Evolutionary conservation across 345 rosid genomes (phyloP).

Genomic region (Anacardium occidentale): DNA sequence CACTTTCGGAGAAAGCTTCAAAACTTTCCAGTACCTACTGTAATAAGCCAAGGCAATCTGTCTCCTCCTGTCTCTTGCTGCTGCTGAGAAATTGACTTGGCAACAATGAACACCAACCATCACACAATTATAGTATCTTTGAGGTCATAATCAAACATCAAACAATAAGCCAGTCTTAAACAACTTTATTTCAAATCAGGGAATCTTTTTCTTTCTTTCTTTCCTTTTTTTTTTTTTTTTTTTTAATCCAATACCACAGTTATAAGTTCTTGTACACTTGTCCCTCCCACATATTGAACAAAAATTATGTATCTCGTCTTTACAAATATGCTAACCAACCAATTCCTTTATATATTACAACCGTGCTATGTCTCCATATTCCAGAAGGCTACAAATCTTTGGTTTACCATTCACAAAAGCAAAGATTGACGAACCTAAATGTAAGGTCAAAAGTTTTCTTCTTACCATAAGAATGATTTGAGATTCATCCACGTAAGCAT

Average conservation of each 20-base stretch:
- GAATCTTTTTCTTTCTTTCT: not conserved
- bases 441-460: not conserved
- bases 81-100: slow-evolving; percentile 7
- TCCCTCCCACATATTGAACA: slow-evolving; percentile 28
- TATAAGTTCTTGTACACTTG: slow-evolving; percentile 21
- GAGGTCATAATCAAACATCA: not conserved
- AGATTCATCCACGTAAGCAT: not conserved
- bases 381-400: slow-evolving; percentile 17
- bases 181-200: slow-evolving; percentile 22
- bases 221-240: not conserved
- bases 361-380: slow-evolving; percentile 23
- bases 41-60: not conserved
- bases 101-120: not conserved
- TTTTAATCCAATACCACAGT: slow-evolving; percentile 5
- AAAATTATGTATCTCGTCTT: slow-evolving; percentile 24
- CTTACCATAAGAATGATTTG: slow-evolving; percentile 4
- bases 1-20: not conserved
- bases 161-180: not conserved
- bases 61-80: not conserved
- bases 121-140: not conserved
- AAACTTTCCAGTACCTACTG: not conserved
- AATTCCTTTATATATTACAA: slow-evolving; percentile 33
- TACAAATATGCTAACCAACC: slow-evolving; percentile 32
- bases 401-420: slow-evolving; percentile 7
- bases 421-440: slow-evolving; percentile 13